Evolutionary conservation across 345 rosid genomes (phyloP), one percentile per base, ranked within the genome.

Genomic region (Citrus maxima): DNA sequence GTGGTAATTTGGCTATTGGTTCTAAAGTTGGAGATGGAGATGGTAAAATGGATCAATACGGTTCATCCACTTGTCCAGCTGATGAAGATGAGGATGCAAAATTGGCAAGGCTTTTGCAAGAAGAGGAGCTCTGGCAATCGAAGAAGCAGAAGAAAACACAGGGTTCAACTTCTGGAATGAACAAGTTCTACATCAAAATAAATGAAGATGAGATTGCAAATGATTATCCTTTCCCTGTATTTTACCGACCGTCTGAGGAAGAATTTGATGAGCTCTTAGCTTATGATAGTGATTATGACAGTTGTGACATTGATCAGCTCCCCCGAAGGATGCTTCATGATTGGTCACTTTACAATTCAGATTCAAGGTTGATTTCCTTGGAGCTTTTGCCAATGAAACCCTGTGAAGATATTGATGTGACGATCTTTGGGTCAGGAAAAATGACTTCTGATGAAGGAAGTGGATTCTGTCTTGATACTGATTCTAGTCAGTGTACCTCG

Each of bases 221-320:
- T 76, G 98, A 95, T 77, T 95, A 95, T 75, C 98, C 98, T 56
- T 86, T 92, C n/a, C 98, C 98, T 28, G 87, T 89, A 42, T 93
- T 81, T 83, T 93, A 92, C 85, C 85, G 86, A 81, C 83, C 72
- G 63, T 81, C 84, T 59, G 46, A 56, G 32, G 90, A 87, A 67
- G 98, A 95, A 90, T 82, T 86, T 70, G 97, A 93, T 78, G 98
- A 95, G 79, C 86, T 81, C 59, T 46, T 90, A 62, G 80, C 88
- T 14, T 86, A 80, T 80, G 92, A 86, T 10, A 78, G 77, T 82
- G 85, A 76, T 42, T 70, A 78, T 79, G 91, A 78, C 54, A 64
- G 84, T 51, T 73, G 80, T 56, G 46, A 87, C 74, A 74, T 84
- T 62, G 83, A 81, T 55, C 87, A 91, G 6, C 94, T 95, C 32